Percentiles rank a stretch among this genome's conserved stretches.
These are phyloP conservation scores for Acanthamoeba castellanii DNA, from an alignment of 208 protist genomes.

Conservation along the genomic window DNA sequence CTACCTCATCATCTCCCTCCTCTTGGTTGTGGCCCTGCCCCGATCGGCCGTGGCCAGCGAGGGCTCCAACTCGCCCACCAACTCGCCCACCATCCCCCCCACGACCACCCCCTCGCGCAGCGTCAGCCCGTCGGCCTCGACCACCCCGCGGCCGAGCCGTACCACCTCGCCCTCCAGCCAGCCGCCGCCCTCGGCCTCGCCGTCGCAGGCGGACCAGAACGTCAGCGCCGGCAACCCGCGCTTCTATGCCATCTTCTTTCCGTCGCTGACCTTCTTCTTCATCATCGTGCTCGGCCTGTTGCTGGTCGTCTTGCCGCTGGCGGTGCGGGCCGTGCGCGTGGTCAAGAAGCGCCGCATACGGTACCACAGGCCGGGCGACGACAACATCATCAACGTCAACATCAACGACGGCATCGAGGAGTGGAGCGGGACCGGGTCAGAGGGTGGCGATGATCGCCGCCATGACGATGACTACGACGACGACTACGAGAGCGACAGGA, in stretches of 20 bases:
- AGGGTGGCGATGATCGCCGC: not conserved
- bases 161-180: not conserved
- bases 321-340: not conserved
- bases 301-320: not conserved
- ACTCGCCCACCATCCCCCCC: not conserved
- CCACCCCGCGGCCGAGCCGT: no score
- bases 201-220: not conserved
- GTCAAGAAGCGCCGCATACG: not conserved
- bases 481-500: not conserved
- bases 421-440: no score
- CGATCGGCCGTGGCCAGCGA: not conserved
- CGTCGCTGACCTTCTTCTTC: not conserved
- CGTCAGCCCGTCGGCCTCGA: not conserved
- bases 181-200: not conserved
- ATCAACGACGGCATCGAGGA: not conserved
- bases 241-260: constrained; percentile 23
- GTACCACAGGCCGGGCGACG: not conserved
- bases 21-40: not conserved
- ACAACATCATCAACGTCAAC: not conserved
- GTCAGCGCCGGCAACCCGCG: constrained; percentile 2
- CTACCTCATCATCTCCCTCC: not conserved
- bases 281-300: not conserved
- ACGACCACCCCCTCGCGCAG: not conserved
- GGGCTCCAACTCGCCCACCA: not conserved
- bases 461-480: not conserved